Base-by-base conservation (phyloP, 192 early-diverging fungal genomes). In the Gryganskiella cystojenkinii region DNA sequence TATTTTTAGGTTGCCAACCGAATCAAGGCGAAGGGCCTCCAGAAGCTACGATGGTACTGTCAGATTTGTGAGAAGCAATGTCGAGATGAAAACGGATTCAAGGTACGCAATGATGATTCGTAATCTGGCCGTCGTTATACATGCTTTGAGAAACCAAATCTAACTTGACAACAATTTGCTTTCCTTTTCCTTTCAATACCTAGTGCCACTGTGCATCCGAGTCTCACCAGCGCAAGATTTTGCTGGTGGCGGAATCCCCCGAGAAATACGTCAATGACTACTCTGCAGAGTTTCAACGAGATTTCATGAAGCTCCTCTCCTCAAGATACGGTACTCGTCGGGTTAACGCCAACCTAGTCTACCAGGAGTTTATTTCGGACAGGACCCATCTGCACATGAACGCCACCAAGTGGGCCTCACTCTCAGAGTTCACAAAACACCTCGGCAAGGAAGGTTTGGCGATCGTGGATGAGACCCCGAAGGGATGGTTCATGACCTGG, bases 371-470 rank as follows among this genome's bases (percentile, higher is more conserved):
- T 35, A 94, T 99, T 64, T 81, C 90, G 6, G 94, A 99, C 79
- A 82, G 92, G 31, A 84, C 94, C 54, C 98, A 99, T 81, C 64
- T 96, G 45, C 98, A 99, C 70, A 97, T 99, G 96, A 99, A 98
- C 67, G 84, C 95, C 2, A 99, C 98, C 0, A 76, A 88, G 56
- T 99, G 98, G 98, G 83, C 90, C 4, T 88, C 95, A n/a, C 81
- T 99, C 31, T 85, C 91, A 7, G 95, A 95, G 45, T 99, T 97
- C 80, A 87, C 90, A 46, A 95, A 91, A 82, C 83, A 94, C 70
- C 74, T 99, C 42, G 96, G 96, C 3, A 86, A 86, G 55, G 87
- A 94, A 68, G 96, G 96, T 8, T 84, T 92, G 27, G 90, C 90
- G 56, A 81, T 84, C 46, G 94, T 98, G 13, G 95, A 98, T 65